Evolutionary conservation across 768 basidiomycete species (phyloP).

Genomic region (Boletus sensibilis): DNA sequence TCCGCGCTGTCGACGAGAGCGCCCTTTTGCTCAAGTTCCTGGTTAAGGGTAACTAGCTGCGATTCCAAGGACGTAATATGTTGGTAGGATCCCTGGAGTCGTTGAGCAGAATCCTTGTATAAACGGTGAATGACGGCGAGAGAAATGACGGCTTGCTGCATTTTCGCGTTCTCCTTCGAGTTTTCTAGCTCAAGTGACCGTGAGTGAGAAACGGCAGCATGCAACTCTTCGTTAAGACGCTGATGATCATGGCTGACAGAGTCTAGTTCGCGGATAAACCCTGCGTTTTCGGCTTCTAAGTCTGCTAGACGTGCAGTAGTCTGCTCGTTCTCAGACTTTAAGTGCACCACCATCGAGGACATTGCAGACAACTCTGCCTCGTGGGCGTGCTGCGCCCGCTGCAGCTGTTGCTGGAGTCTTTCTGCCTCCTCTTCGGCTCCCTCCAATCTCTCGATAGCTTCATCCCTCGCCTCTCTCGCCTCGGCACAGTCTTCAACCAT

Average conservation of each 20-base stretch:
- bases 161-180: conserved; percentile 4
- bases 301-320: conserved; percentile 15
- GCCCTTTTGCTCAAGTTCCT: conserved; percentile 15
- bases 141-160: conserved; percentile 21
- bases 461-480: conserved; percentile 70
- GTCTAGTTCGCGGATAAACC: conserved; percentile 15
- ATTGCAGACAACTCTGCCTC: conserved; percentile 38
- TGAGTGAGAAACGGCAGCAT: conserved; percentile 4
- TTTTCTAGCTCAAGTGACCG: conserved; percentile 11
- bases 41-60: conserved; percentile 11
- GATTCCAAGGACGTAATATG: conserved; percentile 17
- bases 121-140: conserved; percentile 23
- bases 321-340: conserved; percentile 34
- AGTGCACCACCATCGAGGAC: conserved; percentile 39
- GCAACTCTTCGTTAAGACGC: conserved; percentile 11
- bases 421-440: conserved; percentile 63
- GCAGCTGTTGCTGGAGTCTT: conserved; percentile 33
- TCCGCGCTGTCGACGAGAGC: conserved; percentile 2
- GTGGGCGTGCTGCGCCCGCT: conserved; percentile 22
- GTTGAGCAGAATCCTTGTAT: conserved; percentile 16
- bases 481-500: conserved; percentile 86
- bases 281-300: conserved; percentile 17
- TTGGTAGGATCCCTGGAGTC: conserved; percentile 9
- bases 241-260: conserved; percentile 9
- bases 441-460: conserved; percentile 55